Base-by-base conservation (phyloP, 805 yeast species). In the Maudiozyma bulderi region DNA sequence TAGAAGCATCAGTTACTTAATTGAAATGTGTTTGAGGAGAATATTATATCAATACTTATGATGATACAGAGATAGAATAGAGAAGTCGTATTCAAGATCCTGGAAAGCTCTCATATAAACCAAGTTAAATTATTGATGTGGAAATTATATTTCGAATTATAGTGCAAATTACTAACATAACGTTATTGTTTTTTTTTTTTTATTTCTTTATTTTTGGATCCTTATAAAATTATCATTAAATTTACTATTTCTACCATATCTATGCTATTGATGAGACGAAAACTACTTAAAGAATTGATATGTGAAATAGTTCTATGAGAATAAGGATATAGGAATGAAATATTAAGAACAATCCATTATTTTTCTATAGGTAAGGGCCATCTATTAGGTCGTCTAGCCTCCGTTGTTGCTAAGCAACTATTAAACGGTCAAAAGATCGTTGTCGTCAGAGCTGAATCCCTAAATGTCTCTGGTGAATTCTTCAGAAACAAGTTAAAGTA, bases 401-500 rank as follows among this genome's bases (percentile, higher is more conserved):
- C 97, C 67, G 85, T 82, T 71, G 89, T 93, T 71, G 96, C 99
- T 76, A 93, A 93, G 85, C 96, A 93, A 82, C 76, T 93, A 68
- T 84, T 93, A 73, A 84, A 86, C 78, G 99, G 99, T 68, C 98
- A 93, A 82, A 87, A 89, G 77, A 81, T 93, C 70, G 96, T 90
- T 66, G 82, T 93, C 67, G 99, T 93, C 71, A 88, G 99, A 82
- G 80, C 89, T 73, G 99, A 86, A 81, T 86, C 91, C 67, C 82
- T 93, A 74, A 93, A 93, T 93, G 88, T 93, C 74, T 88, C 97
- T 69, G 99, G 99, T 75, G 98, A 93, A 80, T 90, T 93, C 76
- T 93, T 93, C 96, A 90, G 99, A 82, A 88, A 91, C 85, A 93
- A 93, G 81, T 85, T 91, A 77, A 93, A 93, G 86, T 93, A 89